Percentiles rank a stretch among this genome's conserved stretches.
Evolutionary conservation across 768 basidiomycete genomes (phyloP).

Genomic region (Lactarius hengduanensis): DNA sequence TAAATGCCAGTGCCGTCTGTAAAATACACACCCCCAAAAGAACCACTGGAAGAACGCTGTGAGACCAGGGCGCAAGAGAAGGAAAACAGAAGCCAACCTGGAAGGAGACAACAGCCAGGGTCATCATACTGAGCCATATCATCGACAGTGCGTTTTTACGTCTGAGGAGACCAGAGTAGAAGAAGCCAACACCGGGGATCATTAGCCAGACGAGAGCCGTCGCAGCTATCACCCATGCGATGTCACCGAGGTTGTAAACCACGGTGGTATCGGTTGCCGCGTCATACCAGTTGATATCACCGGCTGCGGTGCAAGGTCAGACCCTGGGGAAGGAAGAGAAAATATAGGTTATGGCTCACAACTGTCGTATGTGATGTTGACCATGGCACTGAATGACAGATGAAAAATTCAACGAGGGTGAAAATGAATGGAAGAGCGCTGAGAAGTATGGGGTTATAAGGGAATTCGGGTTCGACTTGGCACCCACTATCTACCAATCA

Average conservation of each 20-base stretch:
- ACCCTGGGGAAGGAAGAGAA: neutral
- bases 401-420: conserved; percentile 6
- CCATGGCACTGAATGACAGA: conserved; percentile 27
- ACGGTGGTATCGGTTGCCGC: conserved; percentile 28
- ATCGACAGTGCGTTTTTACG: conserved; percentile 93
- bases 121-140: conserved; percentile 79
- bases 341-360: conserved; percentile 15
- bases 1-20: neutral
- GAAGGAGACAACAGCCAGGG: conserved; percentile 77
- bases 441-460: conserved; percentile 3
- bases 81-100: conserved; percentile 47
- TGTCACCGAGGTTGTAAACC: conserved; percentile 61
- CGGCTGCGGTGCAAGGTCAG: conserved; percentile 35
- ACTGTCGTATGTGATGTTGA: conserved; percentile 34
- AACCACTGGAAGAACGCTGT: conserved; percentile 66
- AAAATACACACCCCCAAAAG: conserved; percentile 72
- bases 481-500: conserved; percentile 26
- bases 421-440: neutral
- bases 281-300: conserved; percentile 38
- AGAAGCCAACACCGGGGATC: conserved; percentile 72
- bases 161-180: conserved; percentile 88
- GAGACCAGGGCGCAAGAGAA: conserved; percentile 6
- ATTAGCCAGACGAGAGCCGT: conserved; percentile 78
- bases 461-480: neutral
- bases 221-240: conserved; percentile 66